Evolutionary conservation across 768 basidiomycete genomes (phyloP), one percentile per base, ranked within the genome.

Genomic region (Suillus alpinus): DNA sequence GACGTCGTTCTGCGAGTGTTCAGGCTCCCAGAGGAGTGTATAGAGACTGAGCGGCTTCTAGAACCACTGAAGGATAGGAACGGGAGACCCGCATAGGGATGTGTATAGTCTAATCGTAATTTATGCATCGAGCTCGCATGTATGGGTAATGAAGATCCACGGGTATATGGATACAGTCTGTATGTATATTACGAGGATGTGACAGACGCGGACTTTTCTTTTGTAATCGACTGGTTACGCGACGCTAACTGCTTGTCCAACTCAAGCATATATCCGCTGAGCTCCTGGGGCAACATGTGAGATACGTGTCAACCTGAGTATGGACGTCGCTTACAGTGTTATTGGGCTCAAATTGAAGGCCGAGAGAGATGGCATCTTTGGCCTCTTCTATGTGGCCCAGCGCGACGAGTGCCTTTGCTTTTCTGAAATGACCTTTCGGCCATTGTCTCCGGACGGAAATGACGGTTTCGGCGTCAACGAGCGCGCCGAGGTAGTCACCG

Each of bases 391-490:
- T 74, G 49, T 80, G 76, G 3, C 80, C 81, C 55, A 99, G 79
- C 23, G 84, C 93, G 2, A 91, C 77, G 46, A 99, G 78, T 0
- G 96, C 94, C 71, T 93, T 94, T 2, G 93, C 91, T 70, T 91
- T 95, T 61, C 97, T 83, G 80, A 97, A 97, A 73, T 98, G 92
- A 0, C 95, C 97, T 70, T 98, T 99, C 67, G 91, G 85, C 95
- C 96, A 98, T 49, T 86, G 87, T 59, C 87, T 81, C 68, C 94
- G 91, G 56, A 97, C 77, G 64, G 84, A 75, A 44, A 97, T 88
- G 68, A 98, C 94, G 2, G 88, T 87, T 59, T 98, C 95, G 0
- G 97, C 95, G 69, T 99, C 97, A 31, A 87, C 87, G 8, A 95
- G 76, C 4, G 94, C 89, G 26, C 84, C 82, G 56, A 93, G 80